Percentiles rank a stretch among this genome's conserved stretches.
These are phyloP conservation scores for Cladobotryum mycophilum DNA, from an alignment of 2,329 filamentous ascomycete genomes.

Conservation along the genomic window DNA sequence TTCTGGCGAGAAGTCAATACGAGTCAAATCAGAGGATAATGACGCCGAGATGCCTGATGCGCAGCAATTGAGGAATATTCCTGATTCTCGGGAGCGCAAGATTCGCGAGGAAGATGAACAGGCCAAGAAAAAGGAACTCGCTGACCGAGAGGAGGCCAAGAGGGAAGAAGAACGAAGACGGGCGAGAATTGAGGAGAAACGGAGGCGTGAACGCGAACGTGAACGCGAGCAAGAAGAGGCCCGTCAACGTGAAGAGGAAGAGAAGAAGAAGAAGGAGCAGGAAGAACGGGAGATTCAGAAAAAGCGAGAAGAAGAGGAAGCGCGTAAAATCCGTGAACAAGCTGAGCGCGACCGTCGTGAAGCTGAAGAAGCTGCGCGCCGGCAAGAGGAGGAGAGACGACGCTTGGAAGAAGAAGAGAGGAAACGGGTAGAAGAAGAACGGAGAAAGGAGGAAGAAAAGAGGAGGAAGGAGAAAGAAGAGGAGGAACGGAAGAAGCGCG, in stretches of 20 bases:
- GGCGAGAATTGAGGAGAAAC: constrained; percentile 30
- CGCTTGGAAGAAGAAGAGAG: constrained; percentile 33
- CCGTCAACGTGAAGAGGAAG: constrained; percentile 26
- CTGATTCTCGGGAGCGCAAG: constrained; percentile 28
- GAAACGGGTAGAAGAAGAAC: constrained; percentile 27
- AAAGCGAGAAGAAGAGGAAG: constrained; percentile 32
- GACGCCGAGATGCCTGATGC: constrained; percentile 53
- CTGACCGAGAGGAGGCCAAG: constrained; percentile 29
- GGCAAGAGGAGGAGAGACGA: constrained; percentile 33
- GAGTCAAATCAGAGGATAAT: constrained; percentile 51
- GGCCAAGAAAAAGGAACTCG: constrained; percentile 25
- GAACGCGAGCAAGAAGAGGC: constrained; percentile 25
- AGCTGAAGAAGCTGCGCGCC: constrained; percentile 29
- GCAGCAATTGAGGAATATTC: constrained; percentile 23
- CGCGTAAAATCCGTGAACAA: constrained; percentile 26
- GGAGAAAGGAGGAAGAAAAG: constrained; percentile 33
- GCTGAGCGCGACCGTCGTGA: constrained; percentile 32
- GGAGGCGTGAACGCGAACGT: constrained; percentile 25
- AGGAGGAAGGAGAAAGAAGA: constrained; percentile 30
- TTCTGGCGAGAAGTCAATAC: constrained; percentile 43
- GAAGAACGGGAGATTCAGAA: constrained; percentile 32
- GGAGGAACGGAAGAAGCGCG: constrained; percentile 29
- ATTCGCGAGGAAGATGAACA: constrained; percentile 30
- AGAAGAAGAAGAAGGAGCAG: constrained; percentile 27
- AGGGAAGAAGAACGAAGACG: constrained; percentile 26